Percentiles rank a stretch among this genome's conserved stretches.
Conservation (phyloP, 345 rosid species). For the Pistacia atlantica region DNA sequence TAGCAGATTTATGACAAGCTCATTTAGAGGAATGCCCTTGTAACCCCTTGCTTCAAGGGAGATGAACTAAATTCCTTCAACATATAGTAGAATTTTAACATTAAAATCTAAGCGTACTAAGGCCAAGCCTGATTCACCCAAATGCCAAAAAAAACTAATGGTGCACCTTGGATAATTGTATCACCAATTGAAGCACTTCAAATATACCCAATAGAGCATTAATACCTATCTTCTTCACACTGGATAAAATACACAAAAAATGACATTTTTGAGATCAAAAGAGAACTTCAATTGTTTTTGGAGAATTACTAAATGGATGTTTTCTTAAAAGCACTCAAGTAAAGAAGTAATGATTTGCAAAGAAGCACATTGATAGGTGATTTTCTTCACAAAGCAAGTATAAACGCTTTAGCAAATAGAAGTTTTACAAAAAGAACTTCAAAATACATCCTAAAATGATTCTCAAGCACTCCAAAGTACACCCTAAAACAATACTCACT, state of each 20-base stretch:
- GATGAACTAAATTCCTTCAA: neutral
- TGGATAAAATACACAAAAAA: neutral
- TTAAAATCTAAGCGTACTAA: neutral
- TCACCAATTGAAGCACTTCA: neutral
- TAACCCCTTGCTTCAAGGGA: neutral
- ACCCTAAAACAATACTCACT: no score
- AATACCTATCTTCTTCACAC: neutral
- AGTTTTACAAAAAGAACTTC: no score
- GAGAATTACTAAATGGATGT: neutral
- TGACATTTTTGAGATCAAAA: neutral
- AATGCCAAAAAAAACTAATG: neutral
- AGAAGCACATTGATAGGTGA: no score
- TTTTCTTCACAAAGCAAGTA: no score
- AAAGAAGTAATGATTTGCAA: no score
- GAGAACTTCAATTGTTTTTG: neutral
- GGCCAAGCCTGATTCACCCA: neutral
- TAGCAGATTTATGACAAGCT: neutral
- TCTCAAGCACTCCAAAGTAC: no score
- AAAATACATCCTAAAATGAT: no score
- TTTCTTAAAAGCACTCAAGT: neutral
- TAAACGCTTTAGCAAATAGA: no score
- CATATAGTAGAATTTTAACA: neutral
- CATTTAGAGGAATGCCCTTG: neutral
- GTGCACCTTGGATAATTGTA: neutral
- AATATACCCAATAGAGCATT: neutral